phyloP scores from a whole-genome alignment of 352 stramenopile genomes.

The Pythium aristosporum region DNA sequence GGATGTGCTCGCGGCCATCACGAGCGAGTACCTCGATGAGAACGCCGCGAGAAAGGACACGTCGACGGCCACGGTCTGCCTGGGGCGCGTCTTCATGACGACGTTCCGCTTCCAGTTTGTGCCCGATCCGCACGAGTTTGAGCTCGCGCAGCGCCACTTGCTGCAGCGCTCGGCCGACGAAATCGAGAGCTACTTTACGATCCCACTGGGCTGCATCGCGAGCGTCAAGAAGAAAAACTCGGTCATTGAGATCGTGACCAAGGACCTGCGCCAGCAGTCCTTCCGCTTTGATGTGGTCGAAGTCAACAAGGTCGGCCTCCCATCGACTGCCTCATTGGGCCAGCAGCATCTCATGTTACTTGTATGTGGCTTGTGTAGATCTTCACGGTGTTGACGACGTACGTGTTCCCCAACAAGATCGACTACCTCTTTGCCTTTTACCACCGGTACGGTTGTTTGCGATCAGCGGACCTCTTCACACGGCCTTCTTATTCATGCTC shows the following conservation, averaged over 20 bases:
- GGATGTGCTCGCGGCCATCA: constrained; percentile 73
- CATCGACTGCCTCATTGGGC: not conserved
- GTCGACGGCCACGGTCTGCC: constrained; percentile 52
- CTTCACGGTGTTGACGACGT: constrained; percentile 72
- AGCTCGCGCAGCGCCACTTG: constrained; percentile 49
- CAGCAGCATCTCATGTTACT: not conserved
- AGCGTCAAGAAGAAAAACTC: constrained; percentile 81
- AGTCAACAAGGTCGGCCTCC: constrained; percentile 48
- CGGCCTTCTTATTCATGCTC: too few relatives aligned
- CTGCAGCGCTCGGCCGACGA: constrained; percentile 57
- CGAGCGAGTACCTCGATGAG: constrained; percentile 74
- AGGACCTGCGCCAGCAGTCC: constrained; percentile 73
- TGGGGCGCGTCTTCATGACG: constrained; percentile 79
- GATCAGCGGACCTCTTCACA: too few relatives aligned
- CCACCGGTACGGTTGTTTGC: constrained; percentile 38
- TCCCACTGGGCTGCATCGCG: constrained; percentile 70
- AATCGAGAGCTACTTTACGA: constrained; percentile 74
- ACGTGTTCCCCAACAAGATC: constrained; percentile 82
- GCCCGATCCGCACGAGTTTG: constrained; percentile 57
- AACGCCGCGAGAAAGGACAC: constrained; percentile 57
- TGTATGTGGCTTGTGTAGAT: constrained; percentile 40
- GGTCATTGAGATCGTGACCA: constrained; percentile 74
- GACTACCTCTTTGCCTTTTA: constrained; percentile 87
- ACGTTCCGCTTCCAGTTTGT: constrained; percentile 85
- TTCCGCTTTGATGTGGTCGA: constrained; percentile 78